Evolutionary conservation across 345 rosid genomes (phyloP).

Genomic region (Stellera chamaejasme): DNA sequence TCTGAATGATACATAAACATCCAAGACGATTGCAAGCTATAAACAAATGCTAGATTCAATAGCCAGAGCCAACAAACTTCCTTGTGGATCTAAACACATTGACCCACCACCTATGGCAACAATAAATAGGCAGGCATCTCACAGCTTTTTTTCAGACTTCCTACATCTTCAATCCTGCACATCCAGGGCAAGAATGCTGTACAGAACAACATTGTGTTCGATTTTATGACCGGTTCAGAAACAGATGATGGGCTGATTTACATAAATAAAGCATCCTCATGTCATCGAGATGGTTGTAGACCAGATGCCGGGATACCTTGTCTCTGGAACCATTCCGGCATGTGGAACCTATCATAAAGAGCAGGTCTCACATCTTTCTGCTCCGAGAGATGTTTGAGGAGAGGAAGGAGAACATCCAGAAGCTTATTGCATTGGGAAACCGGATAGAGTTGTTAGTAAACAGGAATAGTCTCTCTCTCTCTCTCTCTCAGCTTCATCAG

Average conservation of each 20-base stretch:
- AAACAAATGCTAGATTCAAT: slow-evolving; percentile 16
- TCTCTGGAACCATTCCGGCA: slow-evolving; percentile 96
- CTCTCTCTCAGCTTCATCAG: background rate
- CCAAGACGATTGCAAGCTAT: slow-evolving; percentile 13
- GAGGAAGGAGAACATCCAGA: slow-evolving; percentile 85
- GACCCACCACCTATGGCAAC: slow-evolving; percentile 14
- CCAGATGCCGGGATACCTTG: slow-evolving; percentile 80
- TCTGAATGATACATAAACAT: slow-evolving; percentile 11
- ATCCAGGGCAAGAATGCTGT: slow-evolving; percentile 16
- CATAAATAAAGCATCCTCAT: slow-evolving; percentile 5
- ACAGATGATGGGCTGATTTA: slow-evolving; percentile 10
- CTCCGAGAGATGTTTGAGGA: slow-evolving; percentile 73
- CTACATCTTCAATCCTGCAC: slow-evolving; percentile 4
- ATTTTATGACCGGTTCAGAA: slow-evolving; percentile 14
- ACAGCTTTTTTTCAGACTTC: background rate
- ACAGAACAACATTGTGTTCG: slow-evolving; percentile 16
- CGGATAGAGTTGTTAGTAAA: slow-evolving; percentile 6
- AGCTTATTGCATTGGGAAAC: slow-evolving; percentile 42
- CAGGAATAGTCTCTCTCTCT: background rate
- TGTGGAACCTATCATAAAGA: slow-evolving; percentile 70
- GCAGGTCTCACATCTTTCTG: slow-evolving; percentile 73
- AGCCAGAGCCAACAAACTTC: background rate
- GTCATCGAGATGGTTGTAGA: slow-evolving; percentile 4
- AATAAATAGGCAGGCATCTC: slow-evolving; percentile 16
- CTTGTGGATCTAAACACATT: slow-evolving; percentile 9